Conservation (phyloP, 176 grass and related monocot genomes). For the Oryza longistaminata region DNA sequence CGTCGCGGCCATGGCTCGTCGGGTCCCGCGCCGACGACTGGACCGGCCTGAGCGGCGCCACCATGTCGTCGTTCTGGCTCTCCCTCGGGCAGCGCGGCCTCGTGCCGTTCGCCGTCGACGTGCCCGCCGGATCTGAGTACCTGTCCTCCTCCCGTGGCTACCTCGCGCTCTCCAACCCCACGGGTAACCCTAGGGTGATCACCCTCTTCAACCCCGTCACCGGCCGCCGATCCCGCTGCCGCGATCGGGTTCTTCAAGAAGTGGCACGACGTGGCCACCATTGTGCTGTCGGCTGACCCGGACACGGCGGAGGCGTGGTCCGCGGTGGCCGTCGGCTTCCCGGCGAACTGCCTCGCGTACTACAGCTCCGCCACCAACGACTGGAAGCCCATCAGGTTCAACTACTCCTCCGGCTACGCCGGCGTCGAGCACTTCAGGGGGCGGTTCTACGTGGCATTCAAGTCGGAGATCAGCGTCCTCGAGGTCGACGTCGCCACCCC, state of each 20-base stretch:
- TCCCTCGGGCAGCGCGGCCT: constrained; percentile 6
- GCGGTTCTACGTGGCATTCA: constrained; percentile 50
- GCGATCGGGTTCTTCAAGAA: constrained; percentile 41
- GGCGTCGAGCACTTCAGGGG: constrained; percentile 43
- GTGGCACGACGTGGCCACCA: constrained; percentile 47
- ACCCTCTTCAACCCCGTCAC: constrained; percentile 42
- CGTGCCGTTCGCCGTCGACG: constrained; percentile 32
- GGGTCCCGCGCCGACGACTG: constrained; percentile 3
- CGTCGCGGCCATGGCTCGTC: neutral
- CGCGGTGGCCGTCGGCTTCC: constrained; percentile 47
- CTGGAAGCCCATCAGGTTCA: constrained; percentile 38
- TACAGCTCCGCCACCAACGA: constrained; percentile 36
- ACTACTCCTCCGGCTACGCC: constrained; percentile 39
- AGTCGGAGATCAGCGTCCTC: constrained; percentile 20
- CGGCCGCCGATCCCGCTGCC: constrained; percentile 39
- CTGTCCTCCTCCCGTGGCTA: constrained; percentile 47
- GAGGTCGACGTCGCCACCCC: neutral
- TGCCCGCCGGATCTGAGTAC: constrained; percentile 37
- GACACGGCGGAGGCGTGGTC: constrained; percentile 22
- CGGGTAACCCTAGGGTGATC: neutral
- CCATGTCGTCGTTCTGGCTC: constrained; percentile 48
- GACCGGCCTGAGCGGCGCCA: constrained; percentile 17
- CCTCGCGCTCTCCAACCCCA: constrained; percentile 37
- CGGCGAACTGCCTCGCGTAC: constrained; percentile 39
- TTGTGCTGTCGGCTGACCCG: constrained; percentile 45